Base-by-base conservation (phyloP, 495 filamentous ascomycete species). In the Rostrohypoxylon terebratum region DNA sequence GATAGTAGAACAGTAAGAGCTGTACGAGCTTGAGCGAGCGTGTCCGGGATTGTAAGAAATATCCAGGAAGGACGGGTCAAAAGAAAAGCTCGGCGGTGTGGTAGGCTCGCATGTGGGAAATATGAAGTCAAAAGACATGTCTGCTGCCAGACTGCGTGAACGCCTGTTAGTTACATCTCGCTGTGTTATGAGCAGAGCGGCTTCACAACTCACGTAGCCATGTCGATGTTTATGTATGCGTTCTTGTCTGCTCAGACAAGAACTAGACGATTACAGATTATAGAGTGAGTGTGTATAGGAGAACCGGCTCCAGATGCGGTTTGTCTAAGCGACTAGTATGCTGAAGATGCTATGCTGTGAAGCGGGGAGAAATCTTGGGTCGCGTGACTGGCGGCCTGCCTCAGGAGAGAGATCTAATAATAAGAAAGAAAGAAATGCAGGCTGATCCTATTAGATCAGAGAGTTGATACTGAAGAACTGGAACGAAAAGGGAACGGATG, bases 1-100 rank as follows among this genome's bases (percentile, higher is more conserved):
- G 68, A 87, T 83, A 14, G 88, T 90, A 54, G 84, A 86, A 72
- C 81, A 86, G 71, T 79, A 84, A 62, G 85, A 87, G 66, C 81
- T 79, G 77, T 87, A 82, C 62, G 86, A 90, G 78, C 79, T 79
- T 77, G 83, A 84, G 75, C 84, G 83, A 78, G 78, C 70, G 69
- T 85, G 84, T 77, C 81, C 78, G 50, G 77, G 78, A 69, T 81
- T 81, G 77, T 79, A 85, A 51, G 78, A 77, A 66, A 83, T 83
- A 78, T 82, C 83, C 62, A 83, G 84, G 44, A 84, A 82, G 69
- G 84, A 83, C 57, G 86, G 81, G 40, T 86, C 86, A 81, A 87
- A 87, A 61, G 82, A 79, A 76, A 86, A 87, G 77, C 79, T 83
- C 76, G 84, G 83, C 60, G 83, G 83, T 21, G 83, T 83, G 67